These are phyloP conservation scores for Aspergillus cejpii DNA, from an alignment of 2,329 filamentous ascomycete genomes.

Conservation along the genomic window DNA sequence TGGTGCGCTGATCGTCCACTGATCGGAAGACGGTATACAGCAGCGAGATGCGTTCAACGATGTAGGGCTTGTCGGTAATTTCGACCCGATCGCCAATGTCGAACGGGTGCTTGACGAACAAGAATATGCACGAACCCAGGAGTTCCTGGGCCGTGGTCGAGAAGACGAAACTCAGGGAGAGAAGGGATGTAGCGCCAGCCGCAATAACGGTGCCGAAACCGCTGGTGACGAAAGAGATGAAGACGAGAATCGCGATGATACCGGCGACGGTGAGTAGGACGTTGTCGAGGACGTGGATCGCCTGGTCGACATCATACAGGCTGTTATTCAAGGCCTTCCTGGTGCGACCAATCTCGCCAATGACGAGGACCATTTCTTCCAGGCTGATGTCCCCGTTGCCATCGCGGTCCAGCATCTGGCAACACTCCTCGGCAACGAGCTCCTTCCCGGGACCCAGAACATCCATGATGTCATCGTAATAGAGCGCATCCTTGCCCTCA, in stretches of 20 bases:
- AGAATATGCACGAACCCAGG: conserved; percentile 95
- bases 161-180: conserved; percentile 96
- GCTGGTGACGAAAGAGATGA: conserved; percentile 82
- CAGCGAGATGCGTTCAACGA: conserved; percentile 90
- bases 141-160: conserved; percentile 87
- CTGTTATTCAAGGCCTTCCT: conserved; percentile 83
- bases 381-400: conserved; percentile 89
- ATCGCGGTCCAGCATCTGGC: conserved; percentile 73
- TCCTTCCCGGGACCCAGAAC: conserved; percentile 71
- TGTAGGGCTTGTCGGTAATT: conserved; percentile 59
- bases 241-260: conserved; percentile 74
- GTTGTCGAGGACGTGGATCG: conserved; percentile 82
- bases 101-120: conserved; percentile 97
- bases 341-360: conserved; percentile 75
- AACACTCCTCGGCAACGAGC: conserved; percentile 78
- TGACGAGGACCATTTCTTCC: conserved; percentile 87
- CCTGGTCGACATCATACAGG: conserved; percentile 96
- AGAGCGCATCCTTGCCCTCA: conserved; percentile 75
- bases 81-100: conserved; percentile 94
- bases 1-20: conserved; percentile 71
- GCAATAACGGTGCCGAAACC: conserved; percentile 79
- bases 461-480: conserved; percentile 73
- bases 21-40: conserved; percentile 88
- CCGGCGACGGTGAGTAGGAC: conserved; percentile 75
- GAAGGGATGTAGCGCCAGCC: conserved; percentile 81